Base-by-base conservation (phyloP, 2,329 filamentous ascomycete genomes). In the Domatiomyces catenatus region DNA sequence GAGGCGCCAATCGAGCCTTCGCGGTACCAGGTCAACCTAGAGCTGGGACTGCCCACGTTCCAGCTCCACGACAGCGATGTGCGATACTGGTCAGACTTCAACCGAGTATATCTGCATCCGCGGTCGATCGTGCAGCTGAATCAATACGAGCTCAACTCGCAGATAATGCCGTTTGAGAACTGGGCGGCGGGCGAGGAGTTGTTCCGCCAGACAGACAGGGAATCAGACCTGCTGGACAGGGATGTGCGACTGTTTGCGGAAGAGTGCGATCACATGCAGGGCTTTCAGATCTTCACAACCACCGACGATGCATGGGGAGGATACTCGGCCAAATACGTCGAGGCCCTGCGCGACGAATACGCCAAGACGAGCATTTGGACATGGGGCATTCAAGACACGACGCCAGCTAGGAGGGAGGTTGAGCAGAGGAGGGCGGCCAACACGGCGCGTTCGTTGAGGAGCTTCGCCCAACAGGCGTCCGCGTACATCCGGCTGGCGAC, bases 1-100 rank as follows among this genome's bases (percentile, higher is more conserved):
- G 75, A 86, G 60, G 64, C 75, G 47, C 73, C 75, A 7, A 85
- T 96, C 48, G 69, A 75, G 39, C 78, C 77, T 52, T 87, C 79
- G 62, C 72, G 79, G 46, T 96, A 94, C 65, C 87, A 93, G 62
- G 75, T 79, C 61, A 83, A 80, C 56, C 77, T 96, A 2, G 85
- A 95, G 58, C 68, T 79, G 26, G 88, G 87, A 19, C 64, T 76
- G 4, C 66, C 76, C 2, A 74, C 81, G 5, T 77, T 84, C 0
- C 69, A 72, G 48, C 74, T 94, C 18, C 83, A 75, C 1, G 73
- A 80, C 1, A 76, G 80, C 5, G 76, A 78, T 8, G 84, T 96
- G n/a, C 79, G 87, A 49, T 96, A 92, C 69, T 98, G 92, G 90
- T 94, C 88, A 28, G 92, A 98, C 66, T 96, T 88, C 67, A 93